Evolutionary conservation across 805 yeast genomes (phyloP).

Genomic region (Hagleromyces aurorensis): DNA sequence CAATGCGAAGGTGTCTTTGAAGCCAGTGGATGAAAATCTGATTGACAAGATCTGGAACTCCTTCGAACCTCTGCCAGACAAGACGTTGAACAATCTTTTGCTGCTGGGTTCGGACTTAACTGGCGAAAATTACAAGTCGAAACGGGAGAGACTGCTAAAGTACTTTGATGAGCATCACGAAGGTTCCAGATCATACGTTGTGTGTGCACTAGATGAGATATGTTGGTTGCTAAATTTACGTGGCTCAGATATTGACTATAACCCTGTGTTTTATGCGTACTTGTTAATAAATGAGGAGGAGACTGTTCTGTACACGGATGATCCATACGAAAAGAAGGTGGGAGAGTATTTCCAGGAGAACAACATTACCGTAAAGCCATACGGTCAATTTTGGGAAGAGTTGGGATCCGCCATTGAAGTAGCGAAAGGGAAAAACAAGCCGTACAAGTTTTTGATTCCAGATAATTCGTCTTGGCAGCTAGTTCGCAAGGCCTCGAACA

Average conservation of each 20-base stretch:
- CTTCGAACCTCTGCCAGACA: constrained; percentile 56
- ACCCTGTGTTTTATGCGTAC: constrained; percentile 78
- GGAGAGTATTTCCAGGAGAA: constrained; percentile 35
- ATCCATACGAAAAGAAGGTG: constrained; percentile 31
- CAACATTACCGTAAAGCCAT: constrained; percentile 43
- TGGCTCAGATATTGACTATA: constrained; percentile 72
- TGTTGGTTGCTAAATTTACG: constrained; percentile 88
- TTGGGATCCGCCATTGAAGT: constrained; percentile 29
- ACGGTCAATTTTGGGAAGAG: constrained; percentile 53
- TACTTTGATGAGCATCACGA: constrained; percentile 28
- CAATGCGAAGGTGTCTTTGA: constrained; percentile 37
- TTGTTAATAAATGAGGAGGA: constrained; percentile 37
- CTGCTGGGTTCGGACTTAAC: constrained; percentile 45
- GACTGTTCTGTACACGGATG: constrained; percentile 49
- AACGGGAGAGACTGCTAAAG: constrained; percentile 41
- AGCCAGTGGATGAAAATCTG: constrained; percentile 54
- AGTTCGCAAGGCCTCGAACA: constrained; percentile 40
- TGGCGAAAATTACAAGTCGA: constrained; percentile 57
- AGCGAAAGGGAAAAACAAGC: constrained; percentile 15
- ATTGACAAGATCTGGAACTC: constrained; percentile 67
- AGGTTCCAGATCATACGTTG: constrained; percentile 41
- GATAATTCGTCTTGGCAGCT: constrained; percentile 62
- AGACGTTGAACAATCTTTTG: constrained; percentile 44
- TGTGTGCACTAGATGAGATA: constrained; percentile 77
- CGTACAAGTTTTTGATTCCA: constrained; percentile 43